phyloP scores from a whole-genome alignment of 805 yeast genomes.

The Huiozyma sinensis region DNA sequence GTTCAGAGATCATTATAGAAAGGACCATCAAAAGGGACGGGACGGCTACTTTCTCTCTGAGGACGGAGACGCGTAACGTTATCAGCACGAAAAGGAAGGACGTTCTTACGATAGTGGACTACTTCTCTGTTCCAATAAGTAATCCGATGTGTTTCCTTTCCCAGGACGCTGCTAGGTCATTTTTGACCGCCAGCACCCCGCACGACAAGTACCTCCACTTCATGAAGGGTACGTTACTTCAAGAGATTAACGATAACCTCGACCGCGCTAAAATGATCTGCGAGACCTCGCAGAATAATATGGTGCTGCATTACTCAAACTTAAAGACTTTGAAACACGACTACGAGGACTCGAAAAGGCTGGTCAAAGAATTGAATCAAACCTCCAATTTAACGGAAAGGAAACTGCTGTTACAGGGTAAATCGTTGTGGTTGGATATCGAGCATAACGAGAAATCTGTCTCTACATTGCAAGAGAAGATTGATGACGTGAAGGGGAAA shows the following conservation, averaged over 20 bases:
- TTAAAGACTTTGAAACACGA: conserved; percentile 32
- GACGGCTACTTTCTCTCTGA: conserved; percentile 42
- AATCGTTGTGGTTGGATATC: conserved; percentile 38
- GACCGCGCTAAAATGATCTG: conserved; percentile 30
- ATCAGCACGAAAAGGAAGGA: conserved; percentile 54
- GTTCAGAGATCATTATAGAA: conserved; percentile 59
- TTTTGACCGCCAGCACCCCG: conserved; percentile 67
- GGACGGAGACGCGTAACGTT: conserved; percentile 39
- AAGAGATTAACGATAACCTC: conserved; percentile 51
- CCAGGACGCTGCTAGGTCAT: conserved; percentile 89
- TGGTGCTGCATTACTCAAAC: conserved; percentile 31
- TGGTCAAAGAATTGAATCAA: conserved; percentile 32
- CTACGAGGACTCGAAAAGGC: conserved; percentile 33
- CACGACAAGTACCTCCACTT: conserved; percentile 63
- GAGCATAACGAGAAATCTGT: conserved; percentile 13
- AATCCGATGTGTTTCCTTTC: conserved; percentile 89
- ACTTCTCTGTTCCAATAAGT: conserved; percentile 67
- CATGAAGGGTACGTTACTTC: conserved; percentile 69
- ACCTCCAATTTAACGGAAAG: conserved; percentile 32
- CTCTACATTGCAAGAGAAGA: conserved; percentile 9
- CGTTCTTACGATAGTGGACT: conserved; percentile 56
- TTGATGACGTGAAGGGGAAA: conserved; percentile 10
- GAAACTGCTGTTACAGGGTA: conserved; percentile 36
- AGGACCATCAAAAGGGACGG: conserved; percentile 51
- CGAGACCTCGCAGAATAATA: conserved; percentile 29